Evolutionary conservation across 768 basidiomycete species (phyloP).

Genomic region (Naganishia antarctica): DNA sequence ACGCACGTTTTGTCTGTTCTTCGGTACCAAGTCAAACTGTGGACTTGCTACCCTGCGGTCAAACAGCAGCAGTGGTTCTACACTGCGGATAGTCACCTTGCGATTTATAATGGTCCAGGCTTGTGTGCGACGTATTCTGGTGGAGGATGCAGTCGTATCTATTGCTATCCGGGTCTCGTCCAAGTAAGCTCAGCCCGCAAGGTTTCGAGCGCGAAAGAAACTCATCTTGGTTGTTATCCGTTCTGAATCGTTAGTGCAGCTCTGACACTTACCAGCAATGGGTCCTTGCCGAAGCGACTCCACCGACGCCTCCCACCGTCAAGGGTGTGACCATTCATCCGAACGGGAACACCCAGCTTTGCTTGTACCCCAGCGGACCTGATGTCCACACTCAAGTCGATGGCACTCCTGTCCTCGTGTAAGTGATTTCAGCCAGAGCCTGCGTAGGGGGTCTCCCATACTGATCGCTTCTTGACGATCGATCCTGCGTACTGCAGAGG

Average conservation of each 20-base stretch:
- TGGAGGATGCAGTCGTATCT: conserved; percentile 1
- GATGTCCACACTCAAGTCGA: conserved; percentile 15
- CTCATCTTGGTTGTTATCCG: too few relatives aligned
- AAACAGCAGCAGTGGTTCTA: conserved; percentile 37
- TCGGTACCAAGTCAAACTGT: conserved; percentile 15
- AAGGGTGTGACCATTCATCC: conserved; percentile 2
- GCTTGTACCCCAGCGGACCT: not conserved
- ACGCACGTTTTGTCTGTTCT: not conserved
- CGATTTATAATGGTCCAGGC: not conserved
- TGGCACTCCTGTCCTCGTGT: not conserved
- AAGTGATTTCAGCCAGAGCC: not conserved
- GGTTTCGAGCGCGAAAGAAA: too few relatives aligned
- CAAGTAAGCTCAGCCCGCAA: not conserved
- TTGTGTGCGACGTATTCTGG: conserved; percentile 5
- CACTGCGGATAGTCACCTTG: conserved; percentile 33
- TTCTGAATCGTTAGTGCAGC: too few relatives aligned
- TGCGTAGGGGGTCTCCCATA: too few relatives aligned
- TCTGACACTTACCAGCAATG: conserved; percentile 9
- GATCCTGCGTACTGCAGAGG: too few relatives aligned
- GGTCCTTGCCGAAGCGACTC: conserved; percentile 3
- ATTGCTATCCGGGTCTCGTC: conserved; percentile 2
- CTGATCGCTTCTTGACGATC: too few relatives aligned
- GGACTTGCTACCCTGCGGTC: conserved; percentile 32
- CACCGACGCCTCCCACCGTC: not conserved
- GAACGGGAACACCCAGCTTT: not conserved